Percentiles rank a stretch among this genome's conserved stretches.
Conservation (phyloP, 2,329 filamentous ascomycete species). For the Aspergillus terreus region DNA sequence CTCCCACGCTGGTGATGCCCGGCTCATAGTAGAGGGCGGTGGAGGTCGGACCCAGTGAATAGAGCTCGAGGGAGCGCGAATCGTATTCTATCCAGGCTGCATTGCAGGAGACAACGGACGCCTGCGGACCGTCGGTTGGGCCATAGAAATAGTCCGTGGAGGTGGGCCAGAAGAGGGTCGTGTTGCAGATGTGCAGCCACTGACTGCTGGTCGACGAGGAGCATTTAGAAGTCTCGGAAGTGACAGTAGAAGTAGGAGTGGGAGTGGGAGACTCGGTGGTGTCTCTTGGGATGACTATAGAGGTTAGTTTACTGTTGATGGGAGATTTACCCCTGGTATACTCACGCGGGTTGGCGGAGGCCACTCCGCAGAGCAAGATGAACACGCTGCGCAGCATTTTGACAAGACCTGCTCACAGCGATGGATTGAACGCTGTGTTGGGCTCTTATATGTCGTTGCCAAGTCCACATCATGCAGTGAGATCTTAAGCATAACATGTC, state of each 20-base stretch:
- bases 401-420: neutral
- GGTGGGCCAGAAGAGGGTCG: slow-evolving; percentile 22
- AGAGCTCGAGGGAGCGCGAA: slow-evolving; percentile 11
- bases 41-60: slow-evolving; percentile 15
- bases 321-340: too few relatives aligned
- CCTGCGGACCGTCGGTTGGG: slow-evolving; percentile 17
- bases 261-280: neutral
- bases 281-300: neutral
- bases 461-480: neutral
- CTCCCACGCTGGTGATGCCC: slow-evolving; percentile 16
- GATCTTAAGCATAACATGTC: neutral
- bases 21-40: slow-evolving; percentile 10
- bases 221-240: neutral
- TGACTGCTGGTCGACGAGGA: slow-evolving; percentile 26
- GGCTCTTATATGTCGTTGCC: neutral
- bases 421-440: neutral
- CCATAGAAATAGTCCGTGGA: slow-evolving; percentile 23
- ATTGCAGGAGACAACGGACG: slow-evolving; percentile 17
- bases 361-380: neutral
- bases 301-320: neutral
- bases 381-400: neutral
- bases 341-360: neutral
- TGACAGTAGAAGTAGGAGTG: neutral
- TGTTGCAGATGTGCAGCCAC: slow-evolving; percentile 18
- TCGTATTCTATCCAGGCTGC: slow-evolving; percentile 18